Conservation (phyloP, 2,329 filamentous ascomycete species). For the Ophiosphaerella herpotricha region DNA sequence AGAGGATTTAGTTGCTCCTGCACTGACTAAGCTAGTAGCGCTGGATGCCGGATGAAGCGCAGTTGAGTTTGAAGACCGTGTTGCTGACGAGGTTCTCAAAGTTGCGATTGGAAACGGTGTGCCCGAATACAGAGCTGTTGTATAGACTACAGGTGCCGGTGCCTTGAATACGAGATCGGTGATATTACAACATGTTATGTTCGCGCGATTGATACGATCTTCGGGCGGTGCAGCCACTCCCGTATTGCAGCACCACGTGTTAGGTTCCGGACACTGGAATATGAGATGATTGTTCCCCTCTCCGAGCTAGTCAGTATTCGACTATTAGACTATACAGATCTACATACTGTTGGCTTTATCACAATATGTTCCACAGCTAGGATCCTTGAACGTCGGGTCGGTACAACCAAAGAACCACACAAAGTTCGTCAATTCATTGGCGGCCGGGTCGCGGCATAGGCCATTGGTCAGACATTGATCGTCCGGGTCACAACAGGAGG, state of each 20-base stretch:
- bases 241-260: slow-evolving; percentile 6
- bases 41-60: background rate
- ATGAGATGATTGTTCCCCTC: slow-evolving; percentile 1
- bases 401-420: slow-evolving; percentile 5
- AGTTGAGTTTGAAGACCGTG: background rate
- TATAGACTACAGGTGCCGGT: slow-evolving; percentile 1
- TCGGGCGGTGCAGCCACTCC: background rate
- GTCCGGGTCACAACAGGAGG: slow-evolving; percentile 2
- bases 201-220: slow-evolving; percentile 2
- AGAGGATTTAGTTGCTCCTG: background rate
- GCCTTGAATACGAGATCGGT: slow-evolving; percentile 1
- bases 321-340: background rate
- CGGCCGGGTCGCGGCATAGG: slow-evolving; percentile 1
- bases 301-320: background rate
- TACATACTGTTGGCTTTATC: slow-evolving; percentile 2
- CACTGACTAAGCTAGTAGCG: background rate
- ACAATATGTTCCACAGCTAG: slow-evolving; percentile 1
- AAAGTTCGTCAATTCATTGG: slow-evolving; percentile 2
- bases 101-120: background rate
- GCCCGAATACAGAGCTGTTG: background rate
- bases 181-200: slow-evolving; percentile 3
- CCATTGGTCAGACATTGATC: slow-evolving; percentile 6
- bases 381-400: slow-evolving; percentile 1
- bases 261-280: slow-evolving; percentile 1
- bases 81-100: background rate